Base-by-base conservation (phyloP, 108 stramenopile species). In the Mediolabrus comicus region DNA sequence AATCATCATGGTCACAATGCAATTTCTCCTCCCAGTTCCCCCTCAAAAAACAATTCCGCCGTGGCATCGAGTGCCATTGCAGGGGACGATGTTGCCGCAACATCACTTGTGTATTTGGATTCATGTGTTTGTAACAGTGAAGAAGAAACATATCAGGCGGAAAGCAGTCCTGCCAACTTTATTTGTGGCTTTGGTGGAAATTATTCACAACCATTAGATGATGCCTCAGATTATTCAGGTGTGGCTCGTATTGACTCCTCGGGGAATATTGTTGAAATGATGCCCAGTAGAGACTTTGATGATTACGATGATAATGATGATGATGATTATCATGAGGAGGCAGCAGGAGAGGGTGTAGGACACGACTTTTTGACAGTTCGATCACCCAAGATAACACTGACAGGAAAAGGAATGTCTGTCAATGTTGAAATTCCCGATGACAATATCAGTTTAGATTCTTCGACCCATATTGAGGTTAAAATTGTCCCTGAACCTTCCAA, bases 361-460 rank as follows among this genome's bases (percentile, higher is more conserved):
- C 31, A 22, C 19, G 46, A 49, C 4, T 49, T 33, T 33, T 64
- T 80, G 29, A 68, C 63, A 28, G 79, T 80, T 3, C 54, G 36
- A 27, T 65, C 55, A 38, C 71, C 79, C 3, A 62, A 62, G 59
- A 65, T 38, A 10, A 80, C 79, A 25, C 28, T 61, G 13, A 61
- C 71, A 22, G 79, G 79, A 26, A 52, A 73, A 22, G 79, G 79
- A 3, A 73, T 80, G 72, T 66, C 71, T 32, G 79, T 80, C 12
- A 72, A 73, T 26, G 79, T 80, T 1, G 79, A 80, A 35, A 29
- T 73, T 35, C 60, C 66, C 3, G 49, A 63, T 7, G 29, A 12
- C 30, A 2, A 33, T n/a, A n/a, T n/a, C 32, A 29, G 30, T 0
- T 30, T 13, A 33, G 27, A 28, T 31, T 3, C 55, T 13, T 16